A percentile compares a stretch with the other conserved stretches of the same genome.
Evolutionary conservation across 2,329 filamentous ascomycete species (phyloP).

Genomic region (Neophaeococcomyces mojaviensis): DNA sequence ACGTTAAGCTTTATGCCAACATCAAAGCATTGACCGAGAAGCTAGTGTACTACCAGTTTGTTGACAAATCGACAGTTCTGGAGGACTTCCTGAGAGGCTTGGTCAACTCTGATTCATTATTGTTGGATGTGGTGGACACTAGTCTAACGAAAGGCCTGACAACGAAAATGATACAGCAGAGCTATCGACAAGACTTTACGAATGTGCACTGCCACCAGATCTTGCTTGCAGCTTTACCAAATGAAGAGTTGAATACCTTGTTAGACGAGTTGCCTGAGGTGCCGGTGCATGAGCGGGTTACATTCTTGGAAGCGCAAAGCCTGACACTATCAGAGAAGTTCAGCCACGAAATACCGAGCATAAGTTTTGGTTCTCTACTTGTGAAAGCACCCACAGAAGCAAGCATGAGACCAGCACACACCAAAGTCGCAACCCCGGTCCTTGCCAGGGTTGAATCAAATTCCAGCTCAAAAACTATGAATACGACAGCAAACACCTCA

Average conservation of each 20-base stretch:
- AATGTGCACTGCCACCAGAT: constrained; percentile 56
- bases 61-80: constrained; percentile 35
- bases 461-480: constrained; percentile 30
- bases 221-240: constrained; percentile 52
- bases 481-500: constrained; percentile 23
- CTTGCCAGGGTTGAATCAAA: constrained; percentile 31
- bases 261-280: constrained; percentile 31
- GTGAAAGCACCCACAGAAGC: not conserved
- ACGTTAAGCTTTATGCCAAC: constrained; percentile 49
- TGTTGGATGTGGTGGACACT: constrained; percentile 46
- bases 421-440: constrained; percentile 28
- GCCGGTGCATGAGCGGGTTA: constrained; percentile 41
- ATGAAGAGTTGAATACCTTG: constrained; percentile 47
- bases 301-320: constrained; percentile 40
- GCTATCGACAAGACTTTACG: constrained; percentile 47
- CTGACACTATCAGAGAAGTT: constrained; percentile 38
- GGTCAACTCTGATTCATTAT: constrained; percentile 42
- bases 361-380: constrained; percentile 13
- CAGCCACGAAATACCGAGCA: constrained; percentile 45
- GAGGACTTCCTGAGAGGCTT: constrained; percentile 51
- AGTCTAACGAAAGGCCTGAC: constrained; percentile 39
- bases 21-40: constrained; percentile 43
- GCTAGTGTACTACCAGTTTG: constrained; percentile 39
- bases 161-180: constrained; percentile 39
- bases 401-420: constrained; percentile 17